Base-by-base conservation (phyloP, 768 basidiomycete genomes). In the Trametes cinnabarina region DNA sequence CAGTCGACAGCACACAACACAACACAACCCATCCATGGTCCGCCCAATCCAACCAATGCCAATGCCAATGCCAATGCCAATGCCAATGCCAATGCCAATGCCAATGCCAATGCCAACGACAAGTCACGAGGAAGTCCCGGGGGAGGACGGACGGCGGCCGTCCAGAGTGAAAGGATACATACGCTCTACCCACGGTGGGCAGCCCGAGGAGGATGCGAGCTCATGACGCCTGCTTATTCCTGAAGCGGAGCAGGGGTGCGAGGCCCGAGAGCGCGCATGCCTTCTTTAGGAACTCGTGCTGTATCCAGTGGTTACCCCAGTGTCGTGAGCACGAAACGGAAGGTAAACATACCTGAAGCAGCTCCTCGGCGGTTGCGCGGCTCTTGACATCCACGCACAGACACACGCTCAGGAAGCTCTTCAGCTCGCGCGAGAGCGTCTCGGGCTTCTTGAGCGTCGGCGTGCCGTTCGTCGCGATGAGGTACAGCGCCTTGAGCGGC, bases 391-490 rank as follows among this genome's bases (percentile, higher is more conserved):
- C 97, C 25, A 98, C 97, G 67, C 96, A 98, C 19, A 98, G 72
- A 75, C 97, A 98, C n/a, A 97, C 95, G 53, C 94, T 95, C 66
- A 99, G 76, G 77, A 98, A 99, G 65, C 86, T 86, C 79, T 99
- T 99, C 57, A 99, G 79, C 72, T 98, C 96, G 67, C 84, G 81
- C 67, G 92, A 94, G 48, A 98, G 79, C 50, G 85, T 82, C 72
- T 98, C 96, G 0, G 97, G 94, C 67, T 90, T 92, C 83, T 98
- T 98, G 70, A 99, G 71, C 58, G 97, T 98, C 54, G 97, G 97
- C 17, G 97, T 98, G 12, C 97, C 97, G 68, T 98, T 98, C 41
- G 96, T 99, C 34, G 96, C 97, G 66, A 98, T 97, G 60, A 97
- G 75, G 72, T 98, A 97, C 44, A 98, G 74, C 19, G 95, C 94